phyloP scores from a whole-genome alignment of 2,329 filamentous ascomycete species.

The Trichoderma atroviride region DNA sequence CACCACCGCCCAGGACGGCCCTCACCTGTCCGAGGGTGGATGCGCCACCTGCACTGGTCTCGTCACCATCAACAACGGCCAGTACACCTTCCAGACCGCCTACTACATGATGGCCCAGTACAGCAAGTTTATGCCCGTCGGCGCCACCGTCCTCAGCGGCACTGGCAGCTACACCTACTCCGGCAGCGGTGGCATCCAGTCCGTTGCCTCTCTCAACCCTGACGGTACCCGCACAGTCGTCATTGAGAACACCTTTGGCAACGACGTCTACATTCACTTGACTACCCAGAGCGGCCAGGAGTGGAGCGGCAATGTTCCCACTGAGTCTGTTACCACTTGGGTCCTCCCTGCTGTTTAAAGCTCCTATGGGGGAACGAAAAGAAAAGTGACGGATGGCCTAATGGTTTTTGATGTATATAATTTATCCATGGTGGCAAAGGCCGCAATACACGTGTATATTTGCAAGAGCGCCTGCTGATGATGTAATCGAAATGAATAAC shows the following conservation, averaged over 20 bases:
- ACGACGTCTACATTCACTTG: slow-evolving; percentile 27
- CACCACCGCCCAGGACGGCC: slow-evolving; percentile 46
- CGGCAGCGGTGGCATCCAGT: slow-evolving; percentile 44
- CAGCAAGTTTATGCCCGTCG: slow-evolving; percentile 49
- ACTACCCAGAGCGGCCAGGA: slow-evolving; percentile 26
- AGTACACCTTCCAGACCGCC: slow-evolving; percentile 49
- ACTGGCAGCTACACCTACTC: slow-evolving; percentile 40
- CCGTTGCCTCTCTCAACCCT: slow-evolving; percentile 49
- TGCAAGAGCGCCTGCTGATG: background rate
- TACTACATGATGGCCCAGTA: slow-evolving; percentile 59
- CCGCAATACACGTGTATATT: slow-evolving; percentile 4
- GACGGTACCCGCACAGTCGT: slow-evolving; percentile 49
- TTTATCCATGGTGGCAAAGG: background rate
- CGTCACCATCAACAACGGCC: slow-evolving; percentile 54
- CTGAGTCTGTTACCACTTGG: slow-evolving; percentile 28
- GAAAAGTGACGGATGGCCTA: background rate
- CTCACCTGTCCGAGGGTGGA: slow-evolving; percentile 42
- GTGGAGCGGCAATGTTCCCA: slow-evolving; percentile 28
- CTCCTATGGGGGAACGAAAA: background rate
- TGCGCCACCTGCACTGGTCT: slow-evolving; percentile 52
- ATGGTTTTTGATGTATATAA: slow-evolving; percentile 15
- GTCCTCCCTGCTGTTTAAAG: slow-evolving; percentile 25
- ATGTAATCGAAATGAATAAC: background rate
- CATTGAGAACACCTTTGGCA: slow-evolving; percentile 27
- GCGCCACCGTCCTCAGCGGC: slow-evolving; percentile 46